These are phyloP conservation scores for Vitis hybrid DNA, from an alignment of 177 flowering plant genomes.

Conservation along the genomic window DNA sequence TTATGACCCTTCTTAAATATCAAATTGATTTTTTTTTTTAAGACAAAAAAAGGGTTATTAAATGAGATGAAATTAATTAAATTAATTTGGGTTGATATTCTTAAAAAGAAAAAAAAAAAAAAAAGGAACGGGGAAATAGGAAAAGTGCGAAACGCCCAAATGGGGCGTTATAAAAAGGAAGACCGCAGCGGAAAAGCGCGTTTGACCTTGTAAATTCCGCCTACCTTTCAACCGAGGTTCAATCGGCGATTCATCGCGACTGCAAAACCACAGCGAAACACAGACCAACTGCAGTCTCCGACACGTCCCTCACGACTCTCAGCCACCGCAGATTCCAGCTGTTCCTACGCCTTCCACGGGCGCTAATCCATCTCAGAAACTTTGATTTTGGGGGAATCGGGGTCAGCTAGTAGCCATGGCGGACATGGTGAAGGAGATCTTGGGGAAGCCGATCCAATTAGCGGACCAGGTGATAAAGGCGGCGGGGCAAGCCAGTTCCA, in stretches of 20 bases:
- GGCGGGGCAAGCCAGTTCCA: constrained; percentile 42
- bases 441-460: constrained; percentile 51
- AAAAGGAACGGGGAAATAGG: too few relatives aligned
- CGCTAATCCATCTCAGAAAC: not conserved
- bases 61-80: too few relatives aligned
- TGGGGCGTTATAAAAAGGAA: not conserved
- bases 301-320: not conserved
- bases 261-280: not conserved
- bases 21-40: too few relatives aligned
- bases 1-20: too few relatives aligned
- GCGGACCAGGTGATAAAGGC: constrained; percentile 53
- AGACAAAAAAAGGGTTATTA: too few relatives aligned
- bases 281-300: not conserved
- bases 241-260: not conserved
- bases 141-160: not conserved
- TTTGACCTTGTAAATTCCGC: constrained; percentile 25
- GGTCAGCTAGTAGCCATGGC: constrained; percentile 30
- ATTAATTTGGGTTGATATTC: too few relatives aligned
- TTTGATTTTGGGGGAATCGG: not conserved
- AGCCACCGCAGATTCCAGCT: not conserved
- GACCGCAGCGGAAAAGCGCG: constrained; percentile 12
- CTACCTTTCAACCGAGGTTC: not conserved
- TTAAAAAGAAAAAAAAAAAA: too few relatives aligned
- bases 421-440: constrained; percentile 47
- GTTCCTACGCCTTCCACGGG: constrained; percentile 8